phyloP scores from a whole-genome alignment of 2,329 filamentous ascomycete genomes.

The Ceratocystis harringtonii region DNA sequence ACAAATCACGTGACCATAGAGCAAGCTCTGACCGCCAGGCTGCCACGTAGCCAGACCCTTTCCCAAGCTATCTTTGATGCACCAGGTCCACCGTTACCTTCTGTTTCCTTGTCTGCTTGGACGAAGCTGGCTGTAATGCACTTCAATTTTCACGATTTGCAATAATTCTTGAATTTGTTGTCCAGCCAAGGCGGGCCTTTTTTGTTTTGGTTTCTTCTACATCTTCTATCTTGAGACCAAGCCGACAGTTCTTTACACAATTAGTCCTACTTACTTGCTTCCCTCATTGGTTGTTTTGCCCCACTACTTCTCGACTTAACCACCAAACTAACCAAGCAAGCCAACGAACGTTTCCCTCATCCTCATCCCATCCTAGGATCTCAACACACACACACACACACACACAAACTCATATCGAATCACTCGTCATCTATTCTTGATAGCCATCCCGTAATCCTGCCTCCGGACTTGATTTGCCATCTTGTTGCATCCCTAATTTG shows the following conservation, averaged over 20 bases:
- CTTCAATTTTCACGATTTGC: not conserved
- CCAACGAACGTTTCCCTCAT: not conserved
- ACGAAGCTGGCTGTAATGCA: not conserved
- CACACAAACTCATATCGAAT: not conserved
- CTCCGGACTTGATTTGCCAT: not conserved
- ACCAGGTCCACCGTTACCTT: not conserved
- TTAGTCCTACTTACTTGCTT: not conserved
- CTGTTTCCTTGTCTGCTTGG: not conserved
- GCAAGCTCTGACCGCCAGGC: not conserved
- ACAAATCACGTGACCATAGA: not conserved
- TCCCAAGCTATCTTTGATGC: not conserved
- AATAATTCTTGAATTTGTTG: not conserved
- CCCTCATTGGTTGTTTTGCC: conserved; percentile 9
- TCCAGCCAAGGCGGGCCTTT: not conserved
- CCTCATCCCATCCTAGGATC: not conserved
- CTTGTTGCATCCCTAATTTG: not conserved
- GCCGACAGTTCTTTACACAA: not conserved
- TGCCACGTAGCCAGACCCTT: conserved; percentile 5
- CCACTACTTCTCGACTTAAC: conserved; percentile 1
- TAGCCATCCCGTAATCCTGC: not conserved
- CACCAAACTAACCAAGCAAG: not conserved
- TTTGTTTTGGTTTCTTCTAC: not conserved
- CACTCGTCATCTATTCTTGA: not conserved
- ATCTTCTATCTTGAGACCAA: not conserved
- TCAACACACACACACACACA: not conserved